These are phyloP conservation scores for Pseudocercospora fijiensis DNA, from an alignment of 2,329 filamentous ascomycete species.

Conservation along the genomic window DNA sequence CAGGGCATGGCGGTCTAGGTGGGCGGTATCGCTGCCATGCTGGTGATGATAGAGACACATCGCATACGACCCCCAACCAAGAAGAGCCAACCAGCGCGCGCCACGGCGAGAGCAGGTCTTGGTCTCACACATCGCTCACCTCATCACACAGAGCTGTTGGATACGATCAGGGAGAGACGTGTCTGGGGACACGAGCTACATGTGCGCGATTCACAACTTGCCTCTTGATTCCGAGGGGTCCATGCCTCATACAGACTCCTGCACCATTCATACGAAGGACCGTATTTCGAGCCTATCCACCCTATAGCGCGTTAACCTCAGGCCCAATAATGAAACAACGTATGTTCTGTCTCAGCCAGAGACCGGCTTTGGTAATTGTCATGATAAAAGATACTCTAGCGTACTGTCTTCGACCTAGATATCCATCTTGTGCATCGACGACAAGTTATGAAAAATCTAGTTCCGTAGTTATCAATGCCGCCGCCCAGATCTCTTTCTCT, in stretches of 20 bases:
- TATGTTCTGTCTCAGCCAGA: background rate
- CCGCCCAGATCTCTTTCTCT: background rate
- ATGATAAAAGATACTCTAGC: background rate
- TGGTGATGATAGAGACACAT: background rate
- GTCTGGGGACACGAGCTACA: background rate
- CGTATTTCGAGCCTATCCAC: slow-evolving; percentile 37
- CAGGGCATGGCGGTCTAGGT: background rate
- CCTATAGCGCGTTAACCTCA: too few species aligned
- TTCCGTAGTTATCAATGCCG: background rate
- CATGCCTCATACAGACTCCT: slow-evolving; percentile 40
- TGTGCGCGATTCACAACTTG: too few species aligned
- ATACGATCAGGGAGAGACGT: background rate
- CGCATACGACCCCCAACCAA: background rate
- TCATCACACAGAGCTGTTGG: background rate
- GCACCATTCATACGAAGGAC: slow-evolving; percentile 38
- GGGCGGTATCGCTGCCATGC: background rate
- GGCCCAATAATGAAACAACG: too few species aligned
- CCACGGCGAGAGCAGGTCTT: background rate
- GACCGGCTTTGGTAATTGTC: background rate
- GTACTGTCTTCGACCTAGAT: background rate
- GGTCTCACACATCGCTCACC: background rate
- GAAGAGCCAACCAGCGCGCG: background rate
- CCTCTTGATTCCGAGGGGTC: too few species aligned
- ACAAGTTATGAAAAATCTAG: background rate
- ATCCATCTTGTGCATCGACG: too few species aligned